Conservation (phyloP, 345 rosid genomes). For the Eucalyptus decipiens region DNA sequence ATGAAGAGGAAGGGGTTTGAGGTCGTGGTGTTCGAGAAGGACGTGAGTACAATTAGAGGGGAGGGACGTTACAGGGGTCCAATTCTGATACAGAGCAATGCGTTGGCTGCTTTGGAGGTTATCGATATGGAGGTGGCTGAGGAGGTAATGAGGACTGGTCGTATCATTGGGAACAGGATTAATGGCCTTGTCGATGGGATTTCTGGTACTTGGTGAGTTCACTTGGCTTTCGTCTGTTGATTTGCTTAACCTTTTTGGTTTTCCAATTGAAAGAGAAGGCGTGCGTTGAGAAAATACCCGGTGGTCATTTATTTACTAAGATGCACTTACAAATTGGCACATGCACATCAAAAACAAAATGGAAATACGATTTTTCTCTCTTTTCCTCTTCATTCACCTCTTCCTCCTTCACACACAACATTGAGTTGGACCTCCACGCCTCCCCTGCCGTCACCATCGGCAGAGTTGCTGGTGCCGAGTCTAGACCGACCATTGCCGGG, state of each 20-base stretch:
- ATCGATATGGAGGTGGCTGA: constrained; percentile 84
- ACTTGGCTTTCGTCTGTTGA: neutral
- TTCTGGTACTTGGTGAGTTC: constrained; percentile 81
- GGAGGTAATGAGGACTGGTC: constrained; percentile 69
- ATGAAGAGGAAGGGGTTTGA: constrained; percentile 82
- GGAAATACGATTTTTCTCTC: neutral
- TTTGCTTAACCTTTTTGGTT: neutral
- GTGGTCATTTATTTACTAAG: neutral
- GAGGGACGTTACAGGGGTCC: constrained; percentile 97
- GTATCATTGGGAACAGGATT: constrained; percentile 87
- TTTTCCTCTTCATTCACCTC: neutral
- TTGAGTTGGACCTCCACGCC: neutral
- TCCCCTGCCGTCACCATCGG: neutral
- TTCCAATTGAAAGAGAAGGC: neutral
- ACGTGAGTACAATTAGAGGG: constrained; percentile 83
- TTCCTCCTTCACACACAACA: neutral
- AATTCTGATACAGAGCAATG: constrained; percentile 95
- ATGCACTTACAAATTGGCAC: neutral
- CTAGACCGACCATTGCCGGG: neutral
- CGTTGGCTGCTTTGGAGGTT: constrained; percentile 93
- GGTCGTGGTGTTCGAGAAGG: constrained; percentile 82
- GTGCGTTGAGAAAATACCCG: neutral
- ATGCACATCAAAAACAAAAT: neutral
- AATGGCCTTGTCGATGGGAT: constrained; percentile 90
- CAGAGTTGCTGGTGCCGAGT: neutral